A percentile compares a stretch with the other conserved stretches of the same genome.
Conservation (phyloP, 345 rosid species). For the Eucalyptus polybractea region DNA sequence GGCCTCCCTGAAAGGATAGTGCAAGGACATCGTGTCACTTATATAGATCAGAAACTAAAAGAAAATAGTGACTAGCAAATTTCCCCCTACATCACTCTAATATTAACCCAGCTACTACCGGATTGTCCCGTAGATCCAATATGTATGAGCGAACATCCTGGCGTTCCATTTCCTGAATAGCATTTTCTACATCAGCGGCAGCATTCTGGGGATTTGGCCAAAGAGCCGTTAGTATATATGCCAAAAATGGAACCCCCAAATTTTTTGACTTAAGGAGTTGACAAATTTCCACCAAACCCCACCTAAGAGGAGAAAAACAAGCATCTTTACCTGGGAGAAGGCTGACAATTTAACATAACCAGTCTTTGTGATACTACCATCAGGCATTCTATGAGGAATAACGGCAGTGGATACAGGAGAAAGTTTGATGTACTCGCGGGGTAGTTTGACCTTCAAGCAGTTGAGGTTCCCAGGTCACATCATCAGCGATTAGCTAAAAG, state of each 20-base stretch:
- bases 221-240: not conserved
- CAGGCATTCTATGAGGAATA: conserved; percentile 64
- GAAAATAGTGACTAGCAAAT: not conserved
- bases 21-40: not conserved
- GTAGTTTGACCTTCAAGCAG: conserved; percentile 50
- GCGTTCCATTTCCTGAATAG: conserved; percentile 65
- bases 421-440: conserved; percentile 66
- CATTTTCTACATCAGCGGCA: conserved; percentile 60
- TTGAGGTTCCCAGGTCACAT: not conserved
- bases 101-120: conserved; percentile 17
- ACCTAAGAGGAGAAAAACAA: not conserved
- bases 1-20: conserved; percentile 50
- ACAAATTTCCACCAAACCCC: not conserved
- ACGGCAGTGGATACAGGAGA: conserved; percentile 75
- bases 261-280: not conserved
- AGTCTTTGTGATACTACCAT: conserved; percentile 52
- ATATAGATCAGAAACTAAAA: not conserved
- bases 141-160: conserved; percentile 76
- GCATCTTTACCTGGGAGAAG: conserved; percentile 65
- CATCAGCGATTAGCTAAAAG: not conserved
- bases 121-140: conserved; percentile 78
- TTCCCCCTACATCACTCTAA: not conserved
- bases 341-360: conserved; percentile 70
- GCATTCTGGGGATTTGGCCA: conserved; percentile 39
- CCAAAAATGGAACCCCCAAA: not conserved